Conservation (phyloP, 2,329 filamentous ascomycete species). For the Ceratocystis eucalypticola region DNA sequence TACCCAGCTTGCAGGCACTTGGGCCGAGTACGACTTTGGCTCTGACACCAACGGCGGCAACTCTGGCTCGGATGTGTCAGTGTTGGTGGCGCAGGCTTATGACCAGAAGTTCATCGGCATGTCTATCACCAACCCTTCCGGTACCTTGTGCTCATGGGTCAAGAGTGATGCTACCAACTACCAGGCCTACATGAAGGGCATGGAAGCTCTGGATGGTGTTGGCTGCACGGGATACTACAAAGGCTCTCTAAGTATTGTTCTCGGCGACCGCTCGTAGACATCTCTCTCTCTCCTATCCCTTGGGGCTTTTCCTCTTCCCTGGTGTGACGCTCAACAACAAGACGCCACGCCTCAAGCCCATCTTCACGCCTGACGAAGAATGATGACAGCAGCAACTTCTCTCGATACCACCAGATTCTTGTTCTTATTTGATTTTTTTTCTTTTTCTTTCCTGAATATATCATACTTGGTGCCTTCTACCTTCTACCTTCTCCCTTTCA, state of each 20-base stretch:
- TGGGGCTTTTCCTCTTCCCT: background rate
- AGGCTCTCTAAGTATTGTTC: constrained; percentile 25
- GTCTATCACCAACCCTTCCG: constrained; percentile 28
- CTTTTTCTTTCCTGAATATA: constrained; percentile 18
- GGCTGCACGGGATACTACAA: constrained; percentile 29
- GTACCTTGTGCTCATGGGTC: constrained; percentile 32
- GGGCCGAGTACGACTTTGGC: constrained; percentile 39
- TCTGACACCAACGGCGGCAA: constrained; percentile 34
- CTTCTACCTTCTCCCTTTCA: too few relatives aligned
- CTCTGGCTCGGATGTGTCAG: constrained; percentile 39
- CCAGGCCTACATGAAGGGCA: constrained; percentile 30
- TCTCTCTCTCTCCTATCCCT: background rate
- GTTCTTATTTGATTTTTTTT: constrained; percentile 13
- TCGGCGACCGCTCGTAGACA: constrained; percentile 24
- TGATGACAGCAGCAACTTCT: constrained; percentile 1
- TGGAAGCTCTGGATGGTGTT: constrained; percentile 29
- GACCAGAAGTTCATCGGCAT: constrained; percentile 26
- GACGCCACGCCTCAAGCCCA: background rate
- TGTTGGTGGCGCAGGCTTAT: constrained; percentile 31
- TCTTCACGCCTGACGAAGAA: background rate
- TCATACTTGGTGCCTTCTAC: constrained; percentile 5
- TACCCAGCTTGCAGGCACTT: constrained; percentile 34
- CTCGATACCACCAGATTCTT: constrained; percentile 18
- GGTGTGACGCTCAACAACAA: background rate
- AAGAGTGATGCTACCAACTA: constrained; percentile 26